Percentiles rank a stretch among this genome's conserved stretches.
Conservation (phyloP, 2,329 filamentous ascomycete species). For the Botrytis medusae region DNA sequence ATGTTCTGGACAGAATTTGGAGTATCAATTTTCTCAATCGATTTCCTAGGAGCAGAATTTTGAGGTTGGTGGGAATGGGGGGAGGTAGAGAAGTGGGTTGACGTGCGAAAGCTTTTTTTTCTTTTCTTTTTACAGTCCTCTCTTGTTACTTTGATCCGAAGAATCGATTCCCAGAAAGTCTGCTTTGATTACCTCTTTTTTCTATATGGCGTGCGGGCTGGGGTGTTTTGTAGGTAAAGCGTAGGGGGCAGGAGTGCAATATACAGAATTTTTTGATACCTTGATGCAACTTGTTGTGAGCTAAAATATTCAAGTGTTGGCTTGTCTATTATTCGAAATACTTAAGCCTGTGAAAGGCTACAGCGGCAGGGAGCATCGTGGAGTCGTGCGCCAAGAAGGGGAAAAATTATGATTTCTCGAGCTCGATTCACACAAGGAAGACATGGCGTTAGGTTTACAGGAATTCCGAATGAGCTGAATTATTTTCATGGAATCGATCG, state of each 20-base stretch:
- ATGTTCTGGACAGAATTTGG: background rate
- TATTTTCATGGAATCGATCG: background rate
- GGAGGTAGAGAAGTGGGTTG: background rate
- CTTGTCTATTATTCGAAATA: background rate
- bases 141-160: slow-evolving; percentile 16
- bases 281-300: background rate
- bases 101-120: slow-evolving; percentile 1
- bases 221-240: slow-evolving; percentile 19
- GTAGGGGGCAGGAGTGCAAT: slow-evolving; percentile 10
- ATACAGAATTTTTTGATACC: slow-evolving; percentile 1
- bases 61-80: background rate
- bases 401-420: background rate
- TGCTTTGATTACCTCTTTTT: slow-evolving; percentile 13
- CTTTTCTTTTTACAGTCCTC: slow-evolving; percentile 13
- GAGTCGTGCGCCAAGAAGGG: background rate
- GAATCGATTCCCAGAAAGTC: slow-evolving; percentile 14
- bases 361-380: background rate
- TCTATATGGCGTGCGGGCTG: slow-evolving; percentile 7
- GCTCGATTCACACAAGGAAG: background rate
- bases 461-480: background rate
- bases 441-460: background rate
- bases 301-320: background rate
- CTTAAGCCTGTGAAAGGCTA: background rate
- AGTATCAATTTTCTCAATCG: slow-evolving; percentile 1
- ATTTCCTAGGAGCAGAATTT: background rate